These are phyloP conservation scores for Diaporthe velutina DNA, from an alignment of 2,329 filamentous ascomycete genomes.

Conservation along the genomic window DNA sequence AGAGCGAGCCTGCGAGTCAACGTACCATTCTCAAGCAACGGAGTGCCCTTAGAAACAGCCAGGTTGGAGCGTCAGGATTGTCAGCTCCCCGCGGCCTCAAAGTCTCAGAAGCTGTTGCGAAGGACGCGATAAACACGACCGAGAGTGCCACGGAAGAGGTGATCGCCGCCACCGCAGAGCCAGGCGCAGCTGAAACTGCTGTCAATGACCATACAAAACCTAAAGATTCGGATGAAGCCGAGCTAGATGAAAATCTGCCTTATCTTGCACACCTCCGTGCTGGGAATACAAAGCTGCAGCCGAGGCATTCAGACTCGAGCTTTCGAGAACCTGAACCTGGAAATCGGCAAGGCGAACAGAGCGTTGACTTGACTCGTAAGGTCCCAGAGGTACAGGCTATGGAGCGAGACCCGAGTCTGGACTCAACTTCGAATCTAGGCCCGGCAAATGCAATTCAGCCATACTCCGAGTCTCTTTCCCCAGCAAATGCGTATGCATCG, in stretches of 20 bases:
- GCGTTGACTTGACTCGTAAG: background rate
- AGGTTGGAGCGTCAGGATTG: constrained; percentile 12
- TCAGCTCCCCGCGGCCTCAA: constrained; percentile 34
- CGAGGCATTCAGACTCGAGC: background rate
- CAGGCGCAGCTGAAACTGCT: background rate
- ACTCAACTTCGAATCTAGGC: background rate
- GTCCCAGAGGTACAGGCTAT: background rate
- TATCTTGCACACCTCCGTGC: constrained; percentile 37
- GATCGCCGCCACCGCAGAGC: background rate
- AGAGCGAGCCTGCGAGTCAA: constrained; percentile 20
- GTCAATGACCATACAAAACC: background rate
- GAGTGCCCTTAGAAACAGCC: constrained; percentile 13
- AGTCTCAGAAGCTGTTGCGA: constrained; percentile 35
- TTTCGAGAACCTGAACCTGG: background rate
- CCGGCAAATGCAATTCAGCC: background rate
- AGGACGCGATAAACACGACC: constrained; percentile 27
- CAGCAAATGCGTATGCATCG: background rate
- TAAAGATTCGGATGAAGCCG: background rate
- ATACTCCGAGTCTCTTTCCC: background rate
- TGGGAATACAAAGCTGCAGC: constrained; percentile 6
- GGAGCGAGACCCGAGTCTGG: no score
- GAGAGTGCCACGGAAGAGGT: background rate
- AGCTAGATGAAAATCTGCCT: constrained; percentile 34
- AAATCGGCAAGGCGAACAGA: background rate
- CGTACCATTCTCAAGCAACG: constrained; percentile 38